A percentile compares a stretch with the other conserved stretches of the same genome.
phyloP scores from a whole-genome alignment of 176 grass and related monocot genomes.

The Ensete ventricosum region DNA sequence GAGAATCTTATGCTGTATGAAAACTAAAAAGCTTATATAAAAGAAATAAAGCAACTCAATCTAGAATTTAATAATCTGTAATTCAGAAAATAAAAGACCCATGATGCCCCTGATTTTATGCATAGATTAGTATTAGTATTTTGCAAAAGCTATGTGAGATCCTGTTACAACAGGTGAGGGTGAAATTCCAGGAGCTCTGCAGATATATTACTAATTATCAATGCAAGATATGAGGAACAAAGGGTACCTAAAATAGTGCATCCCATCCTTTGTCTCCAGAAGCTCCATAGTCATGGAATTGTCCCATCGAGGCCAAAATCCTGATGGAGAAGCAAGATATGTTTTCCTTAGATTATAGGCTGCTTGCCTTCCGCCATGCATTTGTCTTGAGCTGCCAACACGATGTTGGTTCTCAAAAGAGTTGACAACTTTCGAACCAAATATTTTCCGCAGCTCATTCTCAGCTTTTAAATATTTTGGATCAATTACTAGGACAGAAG shows the following conservation, averaged over 20 bases:
- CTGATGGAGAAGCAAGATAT: conserved; percentile 63
- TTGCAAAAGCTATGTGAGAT: background rate
- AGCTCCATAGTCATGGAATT: conserved; percentile 76
- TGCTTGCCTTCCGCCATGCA: conserved; percentile 56
- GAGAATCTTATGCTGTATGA: background rate
- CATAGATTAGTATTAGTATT: background rate
- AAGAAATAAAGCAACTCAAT: background rate
- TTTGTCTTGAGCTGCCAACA: conserved; percentile 55
- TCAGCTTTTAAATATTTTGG: conserved; percentile 79
- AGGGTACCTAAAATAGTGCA: conserved; percentile 85
- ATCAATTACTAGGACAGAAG: conserved; percentile 59
- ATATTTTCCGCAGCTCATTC: conserved; percentile 95
- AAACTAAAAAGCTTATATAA: background rate
- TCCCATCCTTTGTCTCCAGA: conserved; percentile 58
- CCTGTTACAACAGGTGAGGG: background rate
- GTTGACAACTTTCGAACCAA: conserved; percentile 94
- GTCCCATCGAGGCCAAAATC: conserved; percentile 81
- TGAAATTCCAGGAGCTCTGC: background rate
- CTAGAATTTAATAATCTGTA: background rate
- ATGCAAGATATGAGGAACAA: background rate
- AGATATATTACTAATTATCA: background rate
- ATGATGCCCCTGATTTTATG: background rate
- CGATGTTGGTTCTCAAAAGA: conserved; percentile 81
- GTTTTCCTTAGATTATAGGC: conserved; percentile 72
- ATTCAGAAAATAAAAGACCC: too few species aligned